Base-by-base conservation (phyloP, 306 rosid genomes). In the Boehmeria nivea region DNA sequence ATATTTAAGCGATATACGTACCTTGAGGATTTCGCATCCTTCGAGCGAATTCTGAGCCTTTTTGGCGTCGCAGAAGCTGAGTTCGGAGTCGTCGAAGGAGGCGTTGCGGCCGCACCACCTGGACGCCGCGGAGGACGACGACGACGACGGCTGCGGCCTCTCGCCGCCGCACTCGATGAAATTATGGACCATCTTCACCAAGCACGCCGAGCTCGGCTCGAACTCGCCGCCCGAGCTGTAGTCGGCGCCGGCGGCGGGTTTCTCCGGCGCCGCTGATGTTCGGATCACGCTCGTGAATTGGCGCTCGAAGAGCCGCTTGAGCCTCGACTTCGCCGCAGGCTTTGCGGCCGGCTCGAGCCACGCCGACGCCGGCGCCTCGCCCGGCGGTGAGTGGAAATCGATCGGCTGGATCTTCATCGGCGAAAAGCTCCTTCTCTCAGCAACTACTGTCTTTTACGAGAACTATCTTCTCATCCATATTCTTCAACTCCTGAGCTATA, bases 321-420 rank as follows among this genome's bases (percentile, higher is more conserved):
- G 51, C 44, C 84, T 78, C 36, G 95, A 87, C 85, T 82, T 91
- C 4, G 57, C 74, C n/a, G 69, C 78, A 38, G 86, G 88, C 77
- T 82, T 84, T 36, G 68, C 76, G 1, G 36, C 36, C 36, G 9
- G 36, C 5, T 31, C 36, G 36, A n/a, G n/a, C n/a, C n/a, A n/a
- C n/a, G n/a, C n/a, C n/a, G n/a, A n/a, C n/a, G n/a, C 11, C 38
- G 64, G 47, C 52, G 63, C 71, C 31, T 72, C 86, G 4, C 66
- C 78, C 7, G 59, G 64, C 40, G 8, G 53, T 2, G 71, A 44
- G 66, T 67, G 77, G 67, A 48, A 78, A 61, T 87, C 84, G 23
- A 91, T 69, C 12, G 98, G 98, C 71, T 87, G 91, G 70, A 87
- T 80, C 79, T 84, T 91, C 86, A 78, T 80, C 17, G 80, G 71